Evolutionary conservation across 1,284 basidiomycete species (phyloP), one percentile per base, ranked within the genome.

Genomic region (Vanrija humicola): DNA sequence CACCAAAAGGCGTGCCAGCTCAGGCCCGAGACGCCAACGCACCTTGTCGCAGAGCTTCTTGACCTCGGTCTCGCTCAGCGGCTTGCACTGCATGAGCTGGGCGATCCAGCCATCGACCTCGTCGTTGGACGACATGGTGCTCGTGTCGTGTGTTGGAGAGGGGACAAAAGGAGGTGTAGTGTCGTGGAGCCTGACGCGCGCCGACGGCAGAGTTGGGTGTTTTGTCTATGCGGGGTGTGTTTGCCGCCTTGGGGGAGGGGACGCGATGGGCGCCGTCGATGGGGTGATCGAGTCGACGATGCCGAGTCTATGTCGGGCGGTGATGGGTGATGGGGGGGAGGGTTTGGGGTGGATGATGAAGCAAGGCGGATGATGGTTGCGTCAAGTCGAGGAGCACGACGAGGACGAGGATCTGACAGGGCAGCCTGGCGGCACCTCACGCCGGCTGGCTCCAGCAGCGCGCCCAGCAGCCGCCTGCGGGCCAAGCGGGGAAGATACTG

Each of bases 41-140:
- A 93, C 94, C 88, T 97, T 98, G 83, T 98, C 95, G 81, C 96
- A 99, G 65, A 99, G 83, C 76, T 87, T 87, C 84, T 98, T 98
- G 61, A 99, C 92, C 78, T 98, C 95, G 26, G 84, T 83, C 79
- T 99, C 96, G 58, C 89, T 83, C 62, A 99, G 85, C 69, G 97
- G 96, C 78, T 99, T 98, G 83, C 96, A 99, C 73, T 96, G 89
- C 79, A 88, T 88, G 64, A 99, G 86, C 77, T 98, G 93, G 64
- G 91, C 86, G 76, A 99, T 95, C 96, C 96, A 97, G 61, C 81
- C 83, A 79, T 95, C 91, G 29, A 72, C 69, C 61, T 76, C 74
- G 55, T 72, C 72, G 53, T 73, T 72, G 42, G 61, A 59, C 29
- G 68, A 65, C 67, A 73, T 73, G 55, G 16, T 62, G 60, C 2